Conservation (phyloP, 116 monocot species). For the Zostera marina region DNA sequence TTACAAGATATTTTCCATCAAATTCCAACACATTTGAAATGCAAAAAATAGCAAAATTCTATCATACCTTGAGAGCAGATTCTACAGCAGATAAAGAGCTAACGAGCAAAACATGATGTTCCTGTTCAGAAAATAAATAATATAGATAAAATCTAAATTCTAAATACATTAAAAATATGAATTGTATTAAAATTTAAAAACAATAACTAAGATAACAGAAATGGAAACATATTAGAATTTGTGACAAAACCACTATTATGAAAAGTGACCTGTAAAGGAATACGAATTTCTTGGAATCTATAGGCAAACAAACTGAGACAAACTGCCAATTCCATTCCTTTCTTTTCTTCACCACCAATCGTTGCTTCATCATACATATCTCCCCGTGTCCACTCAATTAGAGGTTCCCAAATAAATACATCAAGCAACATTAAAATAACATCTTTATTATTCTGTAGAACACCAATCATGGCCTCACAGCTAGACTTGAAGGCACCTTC, state of each 20-base stretch:
- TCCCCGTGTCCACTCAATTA: constrained; percentile 92
- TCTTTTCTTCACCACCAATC: constrained; percentile 95
- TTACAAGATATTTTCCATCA: not conserved
- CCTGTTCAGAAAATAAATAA: constrained; percentile 20
- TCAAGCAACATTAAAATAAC: constrained; percentile 81
- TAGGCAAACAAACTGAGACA: constrained; percentile 91
- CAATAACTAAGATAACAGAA: no score
- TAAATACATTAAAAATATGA: no score
- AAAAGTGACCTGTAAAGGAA: constrained; percentile 62
- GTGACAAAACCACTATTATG: not conserved
- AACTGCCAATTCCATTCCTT: constrained; percentile 97
- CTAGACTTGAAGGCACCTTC: constrained; percentile 75
- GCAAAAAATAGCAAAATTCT: not conserved
- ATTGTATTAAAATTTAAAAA: no score
- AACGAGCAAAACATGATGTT: constrained; percentile 89
- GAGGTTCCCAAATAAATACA: constrained; percentile 94
- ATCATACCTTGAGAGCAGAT: constrained; percentile 59
- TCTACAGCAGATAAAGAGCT: constrained; percentile 58
- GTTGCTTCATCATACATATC: constrained; percentile 80
- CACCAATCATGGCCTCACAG: constrained; percentile 56
- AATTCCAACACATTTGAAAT: not conserved
- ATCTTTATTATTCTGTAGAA: constrained; percentile 82
- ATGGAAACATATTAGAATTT: not conserved
- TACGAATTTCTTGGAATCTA: constrained; percentile 84
- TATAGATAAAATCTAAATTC: not conserved